Evolutionary conservation across 1,284 basidiomycete species (phyloP), one percentile per base, ranked within the genome.

Genomic region (Vanrija pseudolonga): DNA sequence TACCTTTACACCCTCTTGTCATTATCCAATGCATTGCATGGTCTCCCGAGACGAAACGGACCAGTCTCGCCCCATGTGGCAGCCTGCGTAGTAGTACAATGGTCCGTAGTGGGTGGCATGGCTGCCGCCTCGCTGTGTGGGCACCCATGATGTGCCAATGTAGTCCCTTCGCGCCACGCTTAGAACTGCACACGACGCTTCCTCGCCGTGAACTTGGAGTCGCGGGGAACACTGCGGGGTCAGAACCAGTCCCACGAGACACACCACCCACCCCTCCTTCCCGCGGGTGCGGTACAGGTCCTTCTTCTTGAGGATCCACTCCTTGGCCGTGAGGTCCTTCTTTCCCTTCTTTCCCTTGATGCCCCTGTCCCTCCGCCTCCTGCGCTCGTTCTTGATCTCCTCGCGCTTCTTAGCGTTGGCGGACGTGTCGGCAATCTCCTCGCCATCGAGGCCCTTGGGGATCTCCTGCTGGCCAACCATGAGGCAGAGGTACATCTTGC

Each of bases 401-500:
- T 69, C 63, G 45, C 73, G 64, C 45, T 86, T 80, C 67, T 81
- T 82, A 74, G 91, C 90, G 28, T 45, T 50, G 39, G 45, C 45
- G 8, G n/a, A n/a, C n/a, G 45, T 42, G 39, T 51, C 49, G 18
- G 39, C 44, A 62, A 88, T 90, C 48, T 80, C 85, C 46, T 88
- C 86, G 6, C 83, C 86, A 61, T 88, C 84, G 32, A 92, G 72
- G 3, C 86, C 90, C 68, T 82, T 78, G 23, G 88, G 90, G 12
- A 91, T 71, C 69, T 86, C 83, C 64, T 71, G 64, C 61, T 63
- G 61, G 11, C 92, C 92, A 4, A 94, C 88, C 73, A 89, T 89
- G 55, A 96, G 76, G 69, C 90, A 91, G 53, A 97, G 69, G 73
- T 93, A 97, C 60, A 95, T 87, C 75, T 97, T 97, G 66, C 84